A percentile compares a stretch with the other conserved stretches of the same genome.
Conservation (phyloP, 306 rosid genomes). For the Lablab purpureus region DNA sequence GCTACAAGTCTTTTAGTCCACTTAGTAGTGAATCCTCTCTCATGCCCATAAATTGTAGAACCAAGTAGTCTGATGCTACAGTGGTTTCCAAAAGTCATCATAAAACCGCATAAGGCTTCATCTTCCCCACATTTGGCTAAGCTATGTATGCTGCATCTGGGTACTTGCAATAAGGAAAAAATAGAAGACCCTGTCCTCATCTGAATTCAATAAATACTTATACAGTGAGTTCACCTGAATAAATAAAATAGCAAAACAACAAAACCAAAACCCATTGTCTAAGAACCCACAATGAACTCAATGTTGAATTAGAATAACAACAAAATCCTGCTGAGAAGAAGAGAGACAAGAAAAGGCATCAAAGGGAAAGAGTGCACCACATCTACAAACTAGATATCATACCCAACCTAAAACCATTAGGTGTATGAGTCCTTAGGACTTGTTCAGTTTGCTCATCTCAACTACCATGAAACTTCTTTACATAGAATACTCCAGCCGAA, state of each 20-base stretch:
- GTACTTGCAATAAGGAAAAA: conserved; percentile 49
- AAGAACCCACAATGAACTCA: not conserved
- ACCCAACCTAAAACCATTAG: not conserved
- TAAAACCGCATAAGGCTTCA: conserved; percentile 51
- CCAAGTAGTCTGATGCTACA: conserved; percentile 49
- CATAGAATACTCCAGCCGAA: not conserved
- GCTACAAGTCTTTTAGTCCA: conserved; percentile 65
- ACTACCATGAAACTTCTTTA: not conserved
- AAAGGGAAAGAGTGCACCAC: not conserved
- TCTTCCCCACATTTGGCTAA: conserved; percentile 52
- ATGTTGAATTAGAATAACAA: not conserved
- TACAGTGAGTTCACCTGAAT: not conserved
- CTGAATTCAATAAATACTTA: conserved; percentile 41
- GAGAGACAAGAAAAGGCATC: too few species aligned
- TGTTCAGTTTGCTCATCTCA: not conserved
- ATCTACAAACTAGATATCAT: not conserved
- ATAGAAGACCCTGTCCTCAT: conserved; percentile 57
- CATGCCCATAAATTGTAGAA: conserved; percentile 50
- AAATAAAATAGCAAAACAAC: not conserved
- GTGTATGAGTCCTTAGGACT: not conserved
- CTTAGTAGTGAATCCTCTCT: conserved; percentile 40
- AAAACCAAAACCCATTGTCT: not conserved
- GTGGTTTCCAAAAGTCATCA: conserved; percentile 42
- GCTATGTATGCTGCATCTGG: conserved; percentile 46
- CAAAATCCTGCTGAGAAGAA: not conserved